Percentiles rank a stretch among this genome's conserved stretches.
Conservation (phyloP, 257 asterid genomes). For the Linaria vulgaris region DNA sequence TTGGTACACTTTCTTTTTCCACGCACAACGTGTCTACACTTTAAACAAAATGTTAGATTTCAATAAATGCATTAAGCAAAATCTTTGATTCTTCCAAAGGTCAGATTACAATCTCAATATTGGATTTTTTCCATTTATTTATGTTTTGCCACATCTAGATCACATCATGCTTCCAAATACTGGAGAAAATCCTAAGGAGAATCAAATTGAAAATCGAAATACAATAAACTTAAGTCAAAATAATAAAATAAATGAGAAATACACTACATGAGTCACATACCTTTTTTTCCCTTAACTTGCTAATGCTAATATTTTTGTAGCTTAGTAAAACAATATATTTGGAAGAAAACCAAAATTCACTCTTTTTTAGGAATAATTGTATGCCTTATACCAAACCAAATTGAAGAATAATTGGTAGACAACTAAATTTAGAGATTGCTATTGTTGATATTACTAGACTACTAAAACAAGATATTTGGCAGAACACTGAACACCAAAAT, state of each 20-base stretch:
- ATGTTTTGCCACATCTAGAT: constrained; percentile 17
- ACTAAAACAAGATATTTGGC: too few species aligned
- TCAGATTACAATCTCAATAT: constrained; percentile 23
- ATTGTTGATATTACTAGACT: too few species aligned
- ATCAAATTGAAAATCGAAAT: constrained; percentile 19
- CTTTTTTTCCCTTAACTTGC: too few species aligned
- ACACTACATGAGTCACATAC: too few species aligned
- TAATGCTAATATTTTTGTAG: too few species aligned
- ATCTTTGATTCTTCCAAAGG: constrained; percentile 14
- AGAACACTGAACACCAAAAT: too few species aligned
- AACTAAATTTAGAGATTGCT: too few species aligned
- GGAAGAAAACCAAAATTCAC: too few species aligned
- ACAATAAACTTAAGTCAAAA: constrained; percentile 27
- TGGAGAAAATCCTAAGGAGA: constrained; percentile 13
- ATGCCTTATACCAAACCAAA: neutral
- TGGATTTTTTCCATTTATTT: neutral
- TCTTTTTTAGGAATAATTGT: too few species aligned
- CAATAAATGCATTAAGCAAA: constrained; percentile 10
- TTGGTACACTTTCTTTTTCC: constrained; percentile 51
- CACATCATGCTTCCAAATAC: constrained; percentile 5
- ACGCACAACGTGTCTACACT: constrained; percentile 26
- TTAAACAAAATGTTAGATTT: constrained; percentile 10
- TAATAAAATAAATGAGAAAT: too few species aligned
- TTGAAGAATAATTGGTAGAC: neutral
- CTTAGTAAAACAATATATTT: too few species aligned